Base-by-base conservation (phyloP, 148 eudicot species). In the Chenopodium quinoa region DNA sequence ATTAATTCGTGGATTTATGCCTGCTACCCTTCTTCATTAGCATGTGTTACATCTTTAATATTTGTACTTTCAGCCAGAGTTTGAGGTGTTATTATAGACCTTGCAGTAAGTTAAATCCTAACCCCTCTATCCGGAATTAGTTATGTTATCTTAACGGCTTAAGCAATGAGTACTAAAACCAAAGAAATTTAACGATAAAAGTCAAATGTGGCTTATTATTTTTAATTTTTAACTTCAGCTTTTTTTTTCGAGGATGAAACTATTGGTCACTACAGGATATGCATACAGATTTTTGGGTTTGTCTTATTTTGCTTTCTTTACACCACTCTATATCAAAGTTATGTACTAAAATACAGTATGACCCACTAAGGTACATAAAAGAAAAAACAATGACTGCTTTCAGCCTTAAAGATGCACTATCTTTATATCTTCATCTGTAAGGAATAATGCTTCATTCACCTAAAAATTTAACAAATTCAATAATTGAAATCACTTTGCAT, bases 401-500 rank as follows among this genome's bases (percentile, higher is more conserved):
- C 72, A 84, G 80, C 44, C 5, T 40, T 40, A 83, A 73, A 46
- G 72, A 48, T 68, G 77, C 86, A 80, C 86, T 76, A 74, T 72
- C 75, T 80, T 81, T 80, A 71, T 84, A 84, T 81, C 86, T 84
- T 84, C 81, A 81, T 77, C 78, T 67, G 50, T 77, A 84, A 81
- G 86, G 79, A 84, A 84, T 81, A 75, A 71, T 71, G 48, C 77
- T 75, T 84, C 75, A 75, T 11, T 47, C 79, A 79, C 47, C 75
- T 63, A 76, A 54, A 74, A 40, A 40, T 56, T 40, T 29, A 29
- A 73, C 65, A 63, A 67, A 75, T 76, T 64, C 86, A 75, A 83
- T 83, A 5, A 84, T 80, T 70, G n/a, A 78, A 73, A n/a, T 52
- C 66, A 82, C 78, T 79, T 69, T 70, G 34, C 52, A 75, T 58